Percentiles rank a stretch among this genome's conserved stretches.
Evolutionary conservation across 1,284 basidiomycete genomes (phyloP).

Genomic region (Pisolithus thermaeus): DNA sequence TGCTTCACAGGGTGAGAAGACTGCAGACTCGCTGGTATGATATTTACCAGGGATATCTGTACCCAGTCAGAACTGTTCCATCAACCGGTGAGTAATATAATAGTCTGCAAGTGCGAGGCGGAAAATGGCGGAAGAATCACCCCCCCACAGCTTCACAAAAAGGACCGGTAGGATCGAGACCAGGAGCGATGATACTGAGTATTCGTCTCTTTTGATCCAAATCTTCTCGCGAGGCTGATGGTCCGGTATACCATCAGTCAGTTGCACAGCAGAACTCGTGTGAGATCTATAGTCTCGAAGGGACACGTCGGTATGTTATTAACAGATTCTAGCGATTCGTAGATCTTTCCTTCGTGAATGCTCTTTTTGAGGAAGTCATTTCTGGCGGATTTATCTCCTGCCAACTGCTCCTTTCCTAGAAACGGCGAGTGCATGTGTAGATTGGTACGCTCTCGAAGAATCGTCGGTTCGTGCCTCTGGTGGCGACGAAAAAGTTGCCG

Average conservation of each 20-base stretch:
- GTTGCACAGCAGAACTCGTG: slow-evolving; percentile 60
- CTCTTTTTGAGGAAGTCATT: slow-evolving; percentile 61
- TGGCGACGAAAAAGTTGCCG: slow-evolving; percentile 59
- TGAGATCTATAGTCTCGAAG: slow-evolving; percentile 53
- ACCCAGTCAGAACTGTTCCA: slow-evolving; percentile 42
- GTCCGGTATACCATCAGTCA: slow-evolving; percentile 68
- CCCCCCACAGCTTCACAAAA: slow-evolving; percentile 39
- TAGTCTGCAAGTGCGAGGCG: slow-evolving; percentile 80
- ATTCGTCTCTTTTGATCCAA: slow-evolving; percentile 77
- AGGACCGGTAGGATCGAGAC: slow-evolving; percentile 33
- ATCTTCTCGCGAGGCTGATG: slow-evolving; percentile 56
- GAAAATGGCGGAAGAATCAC: slow-evolving; percentile 60
- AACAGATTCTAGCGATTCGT: slow-evolving; percentile 48
- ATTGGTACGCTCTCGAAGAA: slow-evolving; percentile 81
- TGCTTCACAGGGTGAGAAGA: slow-evolving; percentile 1
- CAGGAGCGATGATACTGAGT: slow-evolving; percentile 61
- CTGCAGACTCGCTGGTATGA: slow-evolving; percentile 42
- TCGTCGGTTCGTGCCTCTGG: slow-evolving; percentile 54
- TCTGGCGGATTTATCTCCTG: slow-evolving; percentile 44
- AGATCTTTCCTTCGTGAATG: slow-evolving; percentile 56
- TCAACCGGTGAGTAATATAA: slow-evolving; percentile 81
- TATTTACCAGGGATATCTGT: slow-evolving; percentile 51
- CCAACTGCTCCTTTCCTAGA: slow-evolving; percentile 53
- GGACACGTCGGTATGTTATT: slow-evolving; percentile 68
- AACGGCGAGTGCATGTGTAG: slow-evolving; percentile 83